These are phyloP conservation scores for Penicillium lagena DNA, from an alignment of 495 filamentous ascomycete species.

Conservation along the genomic window DNA sequence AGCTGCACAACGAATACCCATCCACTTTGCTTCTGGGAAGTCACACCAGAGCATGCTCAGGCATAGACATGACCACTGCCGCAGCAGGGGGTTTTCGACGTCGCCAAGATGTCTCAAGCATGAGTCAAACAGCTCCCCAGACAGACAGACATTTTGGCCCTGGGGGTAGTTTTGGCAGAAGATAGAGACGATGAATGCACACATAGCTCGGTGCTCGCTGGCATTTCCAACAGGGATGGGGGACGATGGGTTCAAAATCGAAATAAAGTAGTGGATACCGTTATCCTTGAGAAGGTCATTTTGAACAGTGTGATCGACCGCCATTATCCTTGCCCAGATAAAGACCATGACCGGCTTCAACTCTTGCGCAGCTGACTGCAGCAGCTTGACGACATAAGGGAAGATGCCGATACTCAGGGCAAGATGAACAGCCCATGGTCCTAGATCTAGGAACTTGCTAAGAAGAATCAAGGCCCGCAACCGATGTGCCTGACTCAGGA, in stretches of 20 bases:
- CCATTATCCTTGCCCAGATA: conserved; percentile 96
- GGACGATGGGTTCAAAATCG: conserved; percentile 76
- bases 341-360: conserved; percentile 99
- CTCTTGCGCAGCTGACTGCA: conserved; percentile 91
- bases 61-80: conserved; percentile 96
- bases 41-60: conserved; percentile 93
- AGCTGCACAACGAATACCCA: conserved; percentile 77
- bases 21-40: conserved; percentile 88
- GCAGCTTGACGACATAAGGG: conserved; percentile 90
- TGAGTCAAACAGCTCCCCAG: conserved; percentile 71
- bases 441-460: conserved; percentile 88
- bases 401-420: conserved; percentile 98
- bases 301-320: conserved; percentile 90
- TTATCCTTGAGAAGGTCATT: conserved; percentile 91
- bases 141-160: conserved; percentile 82
- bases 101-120: conserved; percentile 79
- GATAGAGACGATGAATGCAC: conserved; percentile 93
- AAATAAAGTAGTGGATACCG: conserved; percentile 92
- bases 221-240: conserved; percentile 77
- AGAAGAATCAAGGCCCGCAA: conserved; percentile 89
- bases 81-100: conserved; percentile 75
- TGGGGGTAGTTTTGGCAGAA: conserved; percentile 91
- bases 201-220: conserved; percentile 96
- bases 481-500: conserved; percentile 91
- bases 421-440: conserved; percentile 95